Percentiles rank a stretch among this genome's conserved stretches.
Evolutionary conservation across 768 basidiomycete species (phyloP).

Genomic region (Tremella fuciformis): DNA sequence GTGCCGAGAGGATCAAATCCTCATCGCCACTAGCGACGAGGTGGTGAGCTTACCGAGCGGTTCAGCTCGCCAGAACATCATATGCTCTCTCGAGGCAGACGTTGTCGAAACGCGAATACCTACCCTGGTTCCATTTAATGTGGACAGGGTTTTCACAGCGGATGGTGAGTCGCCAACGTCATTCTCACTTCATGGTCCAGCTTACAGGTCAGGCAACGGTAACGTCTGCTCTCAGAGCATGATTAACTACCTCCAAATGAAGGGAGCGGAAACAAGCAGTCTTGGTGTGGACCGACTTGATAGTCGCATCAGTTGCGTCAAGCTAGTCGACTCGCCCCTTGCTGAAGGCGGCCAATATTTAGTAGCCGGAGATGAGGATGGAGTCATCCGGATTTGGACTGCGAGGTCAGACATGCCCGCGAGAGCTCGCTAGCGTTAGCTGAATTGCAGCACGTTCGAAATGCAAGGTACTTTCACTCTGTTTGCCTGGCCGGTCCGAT

Average conservation of each 20-base stretch:
- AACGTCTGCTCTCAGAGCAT: constrained; percentile 16
- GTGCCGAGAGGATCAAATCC: too few species aligned
- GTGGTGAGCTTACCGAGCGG: too few species aligned
- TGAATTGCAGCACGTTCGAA: constrained; percentile 53
- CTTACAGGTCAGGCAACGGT: constrained; percentile 17
- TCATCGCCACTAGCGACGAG: too few species aligned
- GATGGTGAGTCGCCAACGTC: constrained; percentile 20
- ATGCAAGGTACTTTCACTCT: constrained; percentile 69
- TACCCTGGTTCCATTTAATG: constrained; percentile 2
- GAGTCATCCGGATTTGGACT: constrained; percentile 44
- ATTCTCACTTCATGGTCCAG: neutral
- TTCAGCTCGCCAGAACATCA: too few species aligned
- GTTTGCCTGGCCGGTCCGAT: constrained; percentile 64
- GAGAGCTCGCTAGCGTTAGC: neutral
- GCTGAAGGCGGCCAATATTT: constrained; percentile 15
- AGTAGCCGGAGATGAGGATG: constrained; percentile 49
- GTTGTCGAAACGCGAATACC: neutral
- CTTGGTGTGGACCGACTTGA: constrained; percentile 26
- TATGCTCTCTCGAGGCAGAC: neutral
- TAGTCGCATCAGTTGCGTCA: constrained; percentile 27
- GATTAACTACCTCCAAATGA: neutral
- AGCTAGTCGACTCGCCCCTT: constrained; percentile 1
- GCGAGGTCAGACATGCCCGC: constrained; percentile 26
- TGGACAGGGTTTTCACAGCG: constrained; percentile 17
- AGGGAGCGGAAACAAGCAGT: neutral